Base-by-base conservation (phyloP, 306 rosid species). In the Inga leiocalycina region DNA sequence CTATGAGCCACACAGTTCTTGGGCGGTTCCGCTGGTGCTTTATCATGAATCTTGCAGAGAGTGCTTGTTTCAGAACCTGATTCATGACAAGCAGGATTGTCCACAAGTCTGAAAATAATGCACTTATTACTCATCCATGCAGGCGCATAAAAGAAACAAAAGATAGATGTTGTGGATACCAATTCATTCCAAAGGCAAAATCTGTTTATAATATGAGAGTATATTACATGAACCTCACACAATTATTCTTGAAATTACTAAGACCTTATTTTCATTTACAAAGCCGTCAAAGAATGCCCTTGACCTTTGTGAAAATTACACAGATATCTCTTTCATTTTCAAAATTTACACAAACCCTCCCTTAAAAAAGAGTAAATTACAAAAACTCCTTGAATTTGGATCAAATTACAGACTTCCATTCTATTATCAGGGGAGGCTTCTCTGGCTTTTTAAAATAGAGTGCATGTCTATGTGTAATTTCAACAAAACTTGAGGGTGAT, bases 1-100 rank as follows among this genome's bases (percentile, higher is more conserved):
- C 12, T 14, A 72, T 4, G 27, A 14, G 62, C 56, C 30, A 2
- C 4, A 76, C 95, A 93, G 59, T 80, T 72, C 57, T 66, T 83
- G 19, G 37, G 7, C 9, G 15, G 27, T 2, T 83, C 79, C 32
- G 65, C 22, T 62, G 87, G 81, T 61, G 88, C 7, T 65, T 22
- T 1, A 11, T 35, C 20, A 5, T 79, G 57, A 65, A 24, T 27
- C 8, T 46, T 62, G 86, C 94, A 92, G 88, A 82, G 85, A 71
- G 11, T 77, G 9, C 22, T 72, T 17, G 7, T 65, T 85, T 76
- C 73, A 0, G 17, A n/a, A 52, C 24, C 75, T 19, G 6, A 49
- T 85, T 81, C 78, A 0, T 32, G 27, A 71, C 97, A 92, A 79
- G 82, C 5, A 32, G 88, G 81, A 80, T 92, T 92, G 41, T 10